phyloP scores from a whole-genome alignment of 2,329 filamentous ascomycete species.

The Cercospora canescens region DNA sequence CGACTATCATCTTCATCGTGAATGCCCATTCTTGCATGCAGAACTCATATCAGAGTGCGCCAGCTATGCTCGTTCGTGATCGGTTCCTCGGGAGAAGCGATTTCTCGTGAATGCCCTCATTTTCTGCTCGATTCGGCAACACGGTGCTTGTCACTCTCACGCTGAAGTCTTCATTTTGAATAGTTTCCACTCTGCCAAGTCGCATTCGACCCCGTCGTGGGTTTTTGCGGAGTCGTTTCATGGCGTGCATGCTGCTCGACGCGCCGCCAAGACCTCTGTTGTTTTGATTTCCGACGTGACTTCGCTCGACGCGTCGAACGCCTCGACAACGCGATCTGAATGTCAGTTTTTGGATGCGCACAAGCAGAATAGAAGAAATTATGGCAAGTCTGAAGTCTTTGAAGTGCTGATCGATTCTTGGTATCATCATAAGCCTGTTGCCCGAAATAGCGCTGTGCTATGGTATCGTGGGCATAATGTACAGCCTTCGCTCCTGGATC shows the following conservation, averaged over 20 bases:
- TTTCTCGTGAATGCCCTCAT: not conserved
- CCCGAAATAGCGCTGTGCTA: constrained; percentile 22
- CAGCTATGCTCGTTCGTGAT: not conserved
- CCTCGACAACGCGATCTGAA: not conserved
- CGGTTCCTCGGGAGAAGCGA: not conserved
- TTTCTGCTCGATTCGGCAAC: not conserved
- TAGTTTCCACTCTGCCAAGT: too few species aligned
- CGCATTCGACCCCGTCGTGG: not conserved
- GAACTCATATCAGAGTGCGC: not conserved
- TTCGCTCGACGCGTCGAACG: constrained; percentile 1
- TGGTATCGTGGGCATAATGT: constrained; percentile 28
- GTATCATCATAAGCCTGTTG: constrained; percentile 31
- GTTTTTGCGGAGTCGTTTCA: not conserved
- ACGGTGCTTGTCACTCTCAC: not conserved
- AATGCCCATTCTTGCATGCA: not conserved
- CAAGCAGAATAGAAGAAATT: not conserved
- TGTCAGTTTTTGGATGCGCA: not conserved
- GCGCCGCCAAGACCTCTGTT: constrained; percentile 1
- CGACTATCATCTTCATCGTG: not conserved
- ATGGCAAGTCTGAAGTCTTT: constrained; percentile 6
- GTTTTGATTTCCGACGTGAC: constrained; percentile 11
- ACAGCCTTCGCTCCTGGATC: constrained; percentile 29
- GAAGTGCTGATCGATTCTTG: constrained; percentile 28
- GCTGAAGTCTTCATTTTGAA: too few species aligned
- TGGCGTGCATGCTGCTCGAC: not conserved